Base-by-base conservation (phyloP, 768 basidiomycete species). In the Kwoniella heveanensis region DNA sequence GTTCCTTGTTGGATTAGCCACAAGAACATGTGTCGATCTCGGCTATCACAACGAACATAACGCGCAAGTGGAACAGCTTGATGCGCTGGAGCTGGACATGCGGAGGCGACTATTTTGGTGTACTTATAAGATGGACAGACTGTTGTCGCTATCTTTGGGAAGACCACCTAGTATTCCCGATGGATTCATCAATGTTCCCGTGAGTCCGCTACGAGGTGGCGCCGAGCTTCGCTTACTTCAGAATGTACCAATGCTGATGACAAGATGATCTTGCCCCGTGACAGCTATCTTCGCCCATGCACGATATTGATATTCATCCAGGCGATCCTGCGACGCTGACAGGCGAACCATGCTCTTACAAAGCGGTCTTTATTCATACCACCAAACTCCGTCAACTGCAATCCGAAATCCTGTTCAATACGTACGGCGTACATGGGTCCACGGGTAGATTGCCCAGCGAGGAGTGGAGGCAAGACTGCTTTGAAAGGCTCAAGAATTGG, bases 1-100 rank as follows among this genome's bases (percentile, higher is more conserved):
- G 80, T 79, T 77, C 69, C 70, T 81, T 13, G 76, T 79, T 26
- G 80, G 80, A 15, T 70, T 81, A 46, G 80, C 80, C 3, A 72
- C 75, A 26, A 68, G 80, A 1, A 76, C 73, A 24, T 79, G 78
- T 54, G 76, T 80, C 49, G 80, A 81, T 58, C 72, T 77, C 21
- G 80, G 80, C 2, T 79, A 77, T 53, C 80, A 81, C 51, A 79
- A 81, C 62, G 80, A 81, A 67, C 70, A 76, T 53, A 73, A 76
- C 27, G 65, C 65, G 9, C 68, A 73, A 27, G 57, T 70, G 2
- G 67, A 71, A 21, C 67, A 63, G 44, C 61, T 77, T 17, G 73
- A 77, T 30, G 67, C 74, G 21, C 57, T 79, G 2, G 77, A 79
- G 49, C 54, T 78, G 13, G 79, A 80, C 39, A 77, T 79, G 72